Evolutionary conservation across 331 rosid genomes (phyloP).

Genomic region (Rosa hybrid): DNA sequence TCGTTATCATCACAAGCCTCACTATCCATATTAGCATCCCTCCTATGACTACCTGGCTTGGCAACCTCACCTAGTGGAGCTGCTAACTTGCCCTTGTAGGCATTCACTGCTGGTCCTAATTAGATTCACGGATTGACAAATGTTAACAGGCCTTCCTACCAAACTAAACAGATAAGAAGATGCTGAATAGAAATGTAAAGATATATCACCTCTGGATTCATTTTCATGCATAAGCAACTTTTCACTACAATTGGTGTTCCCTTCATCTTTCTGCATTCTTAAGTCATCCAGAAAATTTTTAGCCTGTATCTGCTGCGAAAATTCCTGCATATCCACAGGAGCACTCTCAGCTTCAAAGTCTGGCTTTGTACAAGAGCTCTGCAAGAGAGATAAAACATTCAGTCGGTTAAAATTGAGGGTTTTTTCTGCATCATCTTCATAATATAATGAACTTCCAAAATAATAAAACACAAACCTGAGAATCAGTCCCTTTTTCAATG

Average conservation of each 20-base stretch:
- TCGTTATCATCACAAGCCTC: conserved; percentile 61
- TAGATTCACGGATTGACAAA: conserved; percentile 13
- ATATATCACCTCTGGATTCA: conserved; percentile 57
- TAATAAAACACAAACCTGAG: conserved; percentile 67
- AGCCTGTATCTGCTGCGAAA: conserved; percentile 40
- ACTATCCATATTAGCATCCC: conserved; percentile 37
- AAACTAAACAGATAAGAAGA: conserved; percentile 17
- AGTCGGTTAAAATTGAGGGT: conserved; percentile 24
- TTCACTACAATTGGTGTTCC: conserved; percentile 35
- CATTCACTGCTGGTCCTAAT: conserved; percentile 46
- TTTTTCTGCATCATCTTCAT: neutral
- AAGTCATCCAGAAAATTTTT: conserved; percentile 41
- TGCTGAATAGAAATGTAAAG: conserved; percentile 7
- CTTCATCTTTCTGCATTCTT: conserved; percentile 49
- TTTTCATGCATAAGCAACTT: conserved; percentile 36
- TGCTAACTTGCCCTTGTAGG: conserved; percentile 37
- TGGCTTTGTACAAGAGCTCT: conserved; percentile 96
- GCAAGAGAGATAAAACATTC: conserved; percentile 51
- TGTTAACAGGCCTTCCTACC: conserved; percentile 31
- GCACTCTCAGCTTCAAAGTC: conserved; percentile 72
- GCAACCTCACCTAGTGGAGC: conserved; percentile 40
- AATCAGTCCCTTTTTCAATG: conserved; percentile 83
- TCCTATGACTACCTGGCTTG: conserved; percentile 40
- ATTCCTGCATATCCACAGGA: conserved; percentile 46
- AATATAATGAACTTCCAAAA: neutral